Percentiles rank a stretch among this genome's conserved stretches.
These are phyloP conservation scores for Phytophthora lateralis DNA, from an alignment of 352 stramenopile genomes.

Conservation along the genomic window DNA sequence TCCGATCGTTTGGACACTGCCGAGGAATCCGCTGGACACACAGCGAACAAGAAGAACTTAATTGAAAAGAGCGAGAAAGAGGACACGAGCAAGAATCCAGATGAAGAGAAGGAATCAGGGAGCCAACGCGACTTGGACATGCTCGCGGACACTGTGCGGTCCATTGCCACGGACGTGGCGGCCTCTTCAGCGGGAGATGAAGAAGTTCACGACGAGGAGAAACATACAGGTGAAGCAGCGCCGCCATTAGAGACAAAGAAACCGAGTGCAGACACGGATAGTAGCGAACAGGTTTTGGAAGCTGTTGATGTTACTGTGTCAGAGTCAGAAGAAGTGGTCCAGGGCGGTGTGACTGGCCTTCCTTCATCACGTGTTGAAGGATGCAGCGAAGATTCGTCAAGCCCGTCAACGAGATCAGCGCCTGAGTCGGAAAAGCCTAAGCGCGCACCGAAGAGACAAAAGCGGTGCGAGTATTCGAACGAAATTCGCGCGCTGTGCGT, in stretches of 20 bases:
- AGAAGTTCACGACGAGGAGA: background rate
- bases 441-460: constrained; percentile 26
- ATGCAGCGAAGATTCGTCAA: background rate
- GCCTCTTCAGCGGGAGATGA: background rate
- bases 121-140: constrained; percentile 50
- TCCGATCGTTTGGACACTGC: background rate
- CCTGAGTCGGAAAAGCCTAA: background rate
- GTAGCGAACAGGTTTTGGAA: background rate
- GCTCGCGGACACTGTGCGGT: constrained; percentile 63
- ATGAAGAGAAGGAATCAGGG: constrained; percentile 3
- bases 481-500: constrained; percentile 61
- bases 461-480: constrained; percentile 62
- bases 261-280: background rate
- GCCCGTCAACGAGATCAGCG: background rate
- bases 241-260: background rate
- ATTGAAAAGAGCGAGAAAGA: background rate
- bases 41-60: background rate
- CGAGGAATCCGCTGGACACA: background rate
- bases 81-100: background rate
- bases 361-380: background rate
- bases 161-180: constrained; percentile 46
- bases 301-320: background rate
- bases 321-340: background rate
- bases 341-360: background rate
- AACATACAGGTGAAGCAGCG: background rate